Base-by-base conservation (phyloP, 2,329 filamentous ascomycete species). In the Neonectria punicea region DNA sequence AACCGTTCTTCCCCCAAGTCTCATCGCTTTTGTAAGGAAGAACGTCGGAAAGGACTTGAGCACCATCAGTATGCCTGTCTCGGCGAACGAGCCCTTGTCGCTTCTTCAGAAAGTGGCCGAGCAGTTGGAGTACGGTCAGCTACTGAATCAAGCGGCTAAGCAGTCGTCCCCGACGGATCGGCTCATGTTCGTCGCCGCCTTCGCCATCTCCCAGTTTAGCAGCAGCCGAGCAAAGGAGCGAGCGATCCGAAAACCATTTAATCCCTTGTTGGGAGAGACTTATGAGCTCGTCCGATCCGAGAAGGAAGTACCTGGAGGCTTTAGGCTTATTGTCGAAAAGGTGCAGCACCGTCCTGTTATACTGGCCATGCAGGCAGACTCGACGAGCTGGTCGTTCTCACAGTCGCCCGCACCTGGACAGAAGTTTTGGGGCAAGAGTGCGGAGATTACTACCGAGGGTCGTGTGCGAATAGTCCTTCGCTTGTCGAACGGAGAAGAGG, bases 391-490 rank as follows among this genome's bases (percentile, higher is more conserved):
- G 96, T 93, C 92, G 2, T 90, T 97, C 67, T 86, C 93, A 1
- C 96, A 98, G 77, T 93, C 92, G 5, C 93, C 96, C 0, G 90
- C 92, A 61, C 96, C 96, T 0, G 91, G 92, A 22, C 95, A 99
- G 77, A 98, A 98, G 77, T 99, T 99, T 82, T 98, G 96, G 96
- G 96, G 96, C 61, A 98, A 98, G 83, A 95, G 92, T 59, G 93
- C 93, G 3, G 96, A 99, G 79, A 89, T 99, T 67, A 96, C 93
- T 66, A 98, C 94, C 0, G 95, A 98, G 59, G 96, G 96, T 2
- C 92, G 93, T 28, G 90, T 93, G 4, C 89, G 94, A 53, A 85
- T 98, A 43, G 89, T 90, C 43, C 82, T 99, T 30, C 90, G 86
- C 28, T 77, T 90, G 54, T 71, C 84, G 0, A 87, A 96, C 76